Base-by-base conservation (phyloP, 2,329 filamentous ascomycete species). In the Dendrostoma leiphaemia region DNA sequence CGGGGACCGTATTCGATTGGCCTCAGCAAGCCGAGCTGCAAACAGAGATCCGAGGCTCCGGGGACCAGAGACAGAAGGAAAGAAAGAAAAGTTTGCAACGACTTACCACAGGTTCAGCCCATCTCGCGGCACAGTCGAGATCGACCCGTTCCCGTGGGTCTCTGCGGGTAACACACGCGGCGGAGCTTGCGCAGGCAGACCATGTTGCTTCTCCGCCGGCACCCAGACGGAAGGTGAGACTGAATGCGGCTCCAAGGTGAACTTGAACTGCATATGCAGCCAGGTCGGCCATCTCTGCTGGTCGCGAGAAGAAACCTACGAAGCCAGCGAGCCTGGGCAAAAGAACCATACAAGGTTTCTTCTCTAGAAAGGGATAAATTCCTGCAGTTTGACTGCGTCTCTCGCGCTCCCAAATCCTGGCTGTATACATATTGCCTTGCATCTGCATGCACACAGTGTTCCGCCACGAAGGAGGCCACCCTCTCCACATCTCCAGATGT, bases 1-100 rank as follows among this genome's bases (percentile, higher is more conserved):
- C 46, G 26, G 23, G n/a, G 32, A 38, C 15, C 31, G n/a, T 26
- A 15, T n/a, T 48, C 34, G 32, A 48, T 48, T 48, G 46, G 46
- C 28, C 13, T n/a, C 15, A 24, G 19, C 4, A 19, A 21, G 19
- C 32, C 32, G 47, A 37, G 13, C 34, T 37, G 24, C 34, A 49
- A 49, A 49, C 47, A 49, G 15, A 24, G 19, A 24, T 34, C 12
- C 21, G 21, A 26, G 38, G 12, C 8, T n/a, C 21, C 26, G 38
- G 38, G 21, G 38, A 23, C 21, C 38, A 23, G 15, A n/a, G n/a
- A n/a, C n/a, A n/a, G n/a, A n/a, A n/a, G n/a, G n/a, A n/a, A n/a
- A n/a, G n/a, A n/a, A n/a, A n/a, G n/a, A 26, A 41, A 23, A 24
- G 38, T 41, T 24, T n/a, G 38, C 38, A 23, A 41, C 21, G 31